Evolutionary conservation across 257 asterid genomes (phyloP).

Genomic region (Solanum bulbocastanum): DNA sequence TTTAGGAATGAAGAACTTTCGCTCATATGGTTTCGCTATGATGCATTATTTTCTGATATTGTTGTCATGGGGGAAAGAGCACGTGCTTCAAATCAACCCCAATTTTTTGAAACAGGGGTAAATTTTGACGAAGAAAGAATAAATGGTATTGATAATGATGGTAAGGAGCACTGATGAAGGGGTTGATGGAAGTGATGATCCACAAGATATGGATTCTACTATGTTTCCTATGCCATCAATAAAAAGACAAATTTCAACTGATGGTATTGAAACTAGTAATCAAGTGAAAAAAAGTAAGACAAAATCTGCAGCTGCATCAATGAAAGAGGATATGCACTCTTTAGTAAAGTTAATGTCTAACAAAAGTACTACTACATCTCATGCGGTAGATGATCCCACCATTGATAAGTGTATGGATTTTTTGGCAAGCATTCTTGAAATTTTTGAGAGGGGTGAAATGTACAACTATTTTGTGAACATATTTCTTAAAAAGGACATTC

Average conservation of each 20-base stretch:
- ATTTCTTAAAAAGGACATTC: background rate
- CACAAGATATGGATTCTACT: background rate
- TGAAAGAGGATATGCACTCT: background rate
- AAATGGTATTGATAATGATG: background rate
- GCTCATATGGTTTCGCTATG: background rate
- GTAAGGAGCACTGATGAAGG: background rate
- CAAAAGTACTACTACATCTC: background rate
- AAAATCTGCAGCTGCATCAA: no score
- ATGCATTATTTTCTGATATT: background rate
- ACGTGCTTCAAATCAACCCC: background rate
- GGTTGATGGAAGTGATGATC: background rate
- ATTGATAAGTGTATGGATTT: background rate
- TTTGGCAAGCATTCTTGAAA: background rate
- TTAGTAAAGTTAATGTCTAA: background rate
- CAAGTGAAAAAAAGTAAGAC: background rate
- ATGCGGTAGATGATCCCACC: background rate
- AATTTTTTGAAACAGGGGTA: background rate
- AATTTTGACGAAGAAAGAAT: background rate
- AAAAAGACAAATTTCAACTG: no score
- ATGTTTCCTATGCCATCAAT: background rate
- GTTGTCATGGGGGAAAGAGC: background rate
- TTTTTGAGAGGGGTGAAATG: background rate
- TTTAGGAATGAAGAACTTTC: background rate
- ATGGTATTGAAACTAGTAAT: background rate
- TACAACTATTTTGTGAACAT: background rate